Conservation (phyloP, 139 green algal genomes). For the Pseudopediastrum boryanum region DNA sequence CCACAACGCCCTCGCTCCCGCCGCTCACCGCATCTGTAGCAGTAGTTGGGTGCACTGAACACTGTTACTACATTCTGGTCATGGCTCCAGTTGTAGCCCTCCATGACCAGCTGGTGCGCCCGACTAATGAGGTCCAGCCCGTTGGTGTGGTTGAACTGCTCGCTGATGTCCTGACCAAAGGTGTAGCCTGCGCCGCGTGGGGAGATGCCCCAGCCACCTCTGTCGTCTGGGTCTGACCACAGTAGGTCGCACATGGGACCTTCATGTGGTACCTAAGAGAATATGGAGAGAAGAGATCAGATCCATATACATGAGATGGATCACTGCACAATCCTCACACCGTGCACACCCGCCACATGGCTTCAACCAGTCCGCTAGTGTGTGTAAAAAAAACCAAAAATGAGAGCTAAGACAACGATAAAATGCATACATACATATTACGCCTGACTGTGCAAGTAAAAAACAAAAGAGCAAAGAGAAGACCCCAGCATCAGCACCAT, state of each 20-base stretch:
- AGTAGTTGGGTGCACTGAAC: conserved; percentile 99
- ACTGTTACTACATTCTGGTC: conserved; percentile 98
- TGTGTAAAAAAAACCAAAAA: no score
- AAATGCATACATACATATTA: no score
- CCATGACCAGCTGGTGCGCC: conserved; percentile 99
- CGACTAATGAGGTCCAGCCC: conserved; percentile 91
- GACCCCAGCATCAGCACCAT: no score
- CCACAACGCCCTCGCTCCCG: no score
- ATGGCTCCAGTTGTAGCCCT: conserved; percentile 97
- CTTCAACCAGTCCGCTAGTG: no score
- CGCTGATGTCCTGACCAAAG: conserved; percentile 96
- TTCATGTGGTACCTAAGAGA: conserved; percentile 88
- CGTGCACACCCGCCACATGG: no score
- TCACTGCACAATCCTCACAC: no score
- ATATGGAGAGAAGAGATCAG: background rate
- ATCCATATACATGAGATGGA: no score
- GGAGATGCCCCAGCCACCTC: conserved; percentile 97
- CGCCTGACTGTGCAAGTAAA: no score
- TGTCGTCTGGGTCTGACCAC: conserved; percentile 97
- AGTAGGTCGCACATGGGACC: conserved; percentile 99
- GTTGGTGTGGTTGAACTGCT: conserved; percentile 99
- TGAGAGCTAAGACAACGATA: no score
- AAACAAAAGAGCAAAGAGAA: no score
- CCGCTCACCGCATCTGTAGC: conserved; percentile 86
- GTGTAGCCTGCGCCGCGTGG: conserved; percentile 98